A percentile compares a stretch with the other conserved stretches of the same genome.
These are phyloP conservation scores for Solanum gracilifrons DNA, from an alignment of 257 asterid species.

Conservation along the genomic window DNA sequence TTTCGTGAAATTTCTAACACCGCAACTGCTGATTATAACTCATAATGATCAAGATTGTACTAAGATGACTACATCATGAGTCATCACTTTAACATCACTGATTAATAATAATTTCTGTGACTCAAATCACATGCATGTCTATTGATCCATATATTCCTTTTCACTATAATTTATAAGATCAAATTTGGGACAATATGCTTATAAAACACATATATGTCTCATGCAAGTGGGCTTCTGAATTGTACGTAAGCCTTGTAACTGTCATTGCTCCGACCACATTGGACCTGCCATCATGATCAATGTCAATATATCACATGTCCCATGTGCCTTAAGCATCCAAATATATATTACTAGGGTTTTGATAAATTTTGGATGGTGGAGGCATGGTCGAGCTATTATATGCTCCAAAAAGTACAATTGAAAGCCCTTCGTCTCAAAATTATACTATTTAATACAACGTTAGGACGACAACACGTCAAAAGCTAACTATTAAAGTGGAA, in stretches of 20 bases:
- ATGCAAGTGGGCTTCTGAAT: not conserved
- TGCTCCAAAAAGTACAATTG: not conserved
- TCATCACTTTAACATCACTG: not conserved
- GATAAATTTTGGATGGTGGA: not conserved
- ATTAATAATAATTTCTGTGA: not conserved
- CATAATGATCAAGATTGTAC: not conserved
- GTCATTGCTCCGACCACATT: not conserved
- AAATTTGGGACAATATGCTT: not conserved
- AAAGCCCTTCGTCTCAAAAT: not conserved
- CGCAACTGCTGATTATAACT: no score
- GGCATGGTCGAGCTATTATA: not conserved
- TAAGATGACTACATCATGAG: not conserved
- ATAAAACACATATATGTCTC: not conserved
- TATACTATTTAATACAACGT: no score
- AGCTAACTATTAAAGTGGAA: not conserved
- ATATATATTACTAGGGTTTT: not conserved
- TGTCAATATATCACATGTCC: not conserved
- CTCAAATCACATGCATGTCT: not conserved
- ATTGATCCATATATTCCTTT: not conserved
- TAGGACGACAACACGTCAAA: not conserved
- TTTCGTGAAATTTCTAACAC: no score
- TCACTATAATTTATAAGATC: not conserved
- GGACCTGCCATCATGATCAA: not conserved
- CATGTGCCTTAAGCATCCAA: not conserved
- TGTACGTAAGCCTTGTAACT: slow-evolving; percentile 6